Base-by-base conservation (phyloP, 1,139 yeast species). In the Kluyveromyces marxianus region DNA sequence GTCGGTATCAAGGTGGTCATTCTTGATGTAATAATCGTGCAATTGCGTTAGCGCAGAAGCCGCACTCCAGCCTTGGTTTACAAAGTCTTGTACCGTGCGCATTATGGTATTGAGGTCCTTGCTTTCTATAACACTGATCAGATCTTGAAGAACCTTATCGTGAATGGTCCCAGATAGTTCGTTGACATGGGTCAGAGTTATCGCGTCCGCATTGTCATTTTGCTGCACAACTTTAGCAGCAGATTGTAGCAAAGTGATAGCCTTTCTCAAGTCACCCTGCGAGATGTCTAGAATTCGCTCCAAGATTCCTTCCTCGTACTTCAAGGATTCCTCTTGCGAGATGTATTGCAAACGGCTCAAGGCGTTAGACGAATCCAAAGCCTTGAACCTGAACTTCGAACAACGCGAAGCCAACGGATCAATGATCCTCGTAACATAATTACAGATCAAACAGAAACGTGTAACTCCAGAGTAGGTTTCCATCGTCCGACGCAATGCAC, bases 371-470 rank as follows among this genome's bases (percentile, higher is more conserved):
- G 80, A 76, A 56, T 85, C 90, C 50, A 92, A 72, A 44, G 85
- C 79, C 56, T 82, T 81, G 70, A 94, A 92, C 55, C 98, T 73
- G 66, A 92, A 94, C 63, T 92, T 92, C 41, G 97, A 87, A 67
- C 98, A 92, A 61, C 99, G 76, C 43, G 96, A 88, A 3, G 97
- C 97, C 52, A 92, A 70, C 1, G 99, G 98, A 58, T 90, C 97
- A 51, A 94, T 94, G 57, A 92, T 92, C 50, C 97, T 74, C 3
- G 98, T 94, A 52, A 94, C 94, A 66, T 92, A 92, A 62, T 92
- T 92, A 72, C 98, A 94, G 48, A 92, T 84, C 53, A 92, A 70
- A 65, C 97, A 90, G 67, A 92, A 92, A 55, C 99, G 73, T 1
- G 98, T 92, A 43, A 90, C 90, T 40, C 77, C 77, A 2, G 97